Evolutionary conservation across 257 asterid species (phyloP), one percentile per base, ranked within the genome.

Genomic region (Plantago major): DNA sequence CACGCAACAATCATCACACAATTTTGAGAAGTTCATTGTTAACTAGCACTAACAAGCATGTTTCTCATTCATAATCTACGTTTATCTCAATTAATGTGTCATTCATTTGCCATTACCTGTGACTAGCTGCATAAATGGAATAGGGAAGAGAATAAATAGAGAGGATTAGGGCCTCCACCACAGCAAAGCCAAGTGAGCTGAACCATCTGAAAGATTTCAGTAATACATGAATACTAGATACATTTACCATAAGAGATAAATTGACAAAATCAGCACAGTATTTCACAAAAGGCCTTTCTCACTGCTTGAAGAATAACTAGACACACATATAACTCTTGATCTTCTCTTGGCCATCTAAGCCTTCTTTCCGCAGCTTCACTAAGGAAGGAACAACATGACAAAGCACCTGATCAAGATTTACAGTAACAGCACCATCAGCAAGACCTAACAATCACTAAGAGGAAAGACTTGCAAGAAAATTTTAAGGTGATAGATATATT

Each of bases 291-390:
- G 74, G 81, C 72, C 68, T 76, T 62, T 86, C 90, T 81, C 93
- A 81, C 88, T 79, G 93, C 82, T 84, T 79, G 84, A 83, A 7
- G 81, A 78, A 77, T 71, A 85, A 81, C 78, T 80, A 85, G 77
- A 89, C 99, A 82, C 89, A 93, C 99, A 93, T 93, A 93, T 93
- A 93, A 78, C 96, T 79, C 90, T 93, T 93, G 81, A 93, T 93
- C 95, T 89, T 93, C 84, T 93, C 99, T 30, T 93, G 95, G 64
- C 94, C 99, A 78, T 89, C 97, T 77, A 93, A 84, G 76, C 99
- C 99, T 81, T 93, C 99, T 81, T 93, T 93, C 71, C 99, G 85
- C 75, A 93, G 82, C 88, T 93, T 93, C 84, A 89, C 94, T 49
- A 93, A 76, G 63, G 97, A 90, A 10, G 99, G 99, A 66, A 93